Base-by-base conservation (phyloP, 2,329 filamentous ascomycete species). In the Phaeosphaeriaceae sp. region DNA sequence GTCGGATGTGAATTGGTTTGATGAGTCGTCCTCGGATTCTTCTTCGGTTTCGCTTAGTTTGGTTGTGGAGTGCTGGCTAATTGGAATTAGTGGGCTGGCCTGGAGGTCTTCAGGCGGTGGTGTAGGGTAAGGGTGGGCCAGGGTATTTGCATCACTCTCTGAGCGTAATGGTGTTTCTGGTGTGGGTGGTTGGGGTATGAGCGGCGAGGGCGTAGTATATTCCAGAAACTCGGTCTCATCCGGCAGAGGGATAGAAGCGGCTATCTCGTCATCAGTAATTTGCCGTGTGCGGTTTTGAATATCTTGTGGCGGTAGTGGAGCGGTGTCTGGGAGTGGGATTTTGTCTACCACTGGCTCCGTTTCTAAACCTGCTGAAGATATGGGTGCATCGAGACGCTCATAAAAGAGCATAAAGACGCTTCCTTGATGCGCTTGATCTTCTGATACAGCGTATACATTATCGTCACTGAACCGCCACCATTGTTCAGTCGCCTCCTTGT, bases 371-470 rank as follows among this genome's bases (percentile, higher is more conserved):
- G 28, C 1, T 34, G 33, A 26, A 6, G 44, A 17, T 3, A 88
- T 77, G 38, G 83, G 84, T 69, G 52, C 51, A 20, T 68, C 60
- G 30, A 67, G 54, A n/a, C 64, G 69, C 55, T 99, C 93, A 71
- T 97, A 99, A 71, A 97, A 97, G 1, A 97, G 81, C 93, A 99
- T 97, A 68, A 97, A 97, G 0, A 92, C 93, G 1, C 90, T 91
- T 0, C 86, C 86, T 60, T 96, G 87, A 2, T 80, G 81, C 0
- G 96, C 89, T 21, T 83, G 81, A 9, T 87, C 81, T 68, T 96
- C 90, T 16, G 83, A 83, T 18, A 92, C 88, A 56, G 83, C 80
- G 52, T 80, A 84, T 6, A 97, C 92, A 54, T 88, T 87, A 52
- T 96, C 90, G 64, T 97, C 93, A 70, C 93, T 97, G 21, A 97